Evolutionary conservation across 805 yeast species (phyloP).

Genomic region (Yamadazyma ubonensis): DNA sequence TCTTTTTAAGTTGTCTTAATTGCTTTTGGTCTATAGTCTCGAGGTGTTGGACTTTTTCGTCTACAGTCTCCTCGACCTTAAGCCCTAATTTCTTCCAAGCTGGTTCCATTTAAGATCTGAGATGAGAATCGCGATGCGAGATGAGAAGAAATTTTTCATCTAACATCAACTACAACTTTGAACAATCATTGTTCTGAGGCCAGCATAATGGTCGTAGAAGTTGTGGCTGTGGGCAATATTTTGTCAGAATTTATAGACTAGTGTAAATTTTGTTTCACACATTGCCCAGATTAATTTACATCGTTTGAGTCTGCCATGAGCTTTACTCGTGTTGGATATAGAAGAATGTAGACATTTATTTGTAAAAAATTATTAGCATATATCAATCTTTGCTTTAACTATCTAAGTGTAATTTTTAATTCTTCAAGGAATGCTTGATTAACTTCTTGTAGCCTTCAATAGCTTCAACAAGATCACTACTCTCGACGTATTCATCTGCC

Average conservation of each 20-base stretch:
- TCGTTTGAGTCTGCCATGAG: conserved; percentile 46
- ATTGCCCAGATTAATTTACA: conserved; percentile 39
- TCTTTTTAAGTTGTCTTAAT: conserved; percentile 36
- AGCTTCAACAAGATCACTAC: conserved; percentile 46
- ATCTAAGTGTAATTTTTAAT: not conserved
- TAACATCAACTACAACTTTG: not conserved
- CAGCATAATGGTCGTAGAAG: not conserved
- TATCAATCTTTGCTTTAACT: no score
- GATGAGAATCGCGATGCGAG: conserved; percentile 4
- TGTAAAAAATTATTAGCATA: no score
- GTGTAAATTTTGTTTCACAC: conserved; percentile 22
- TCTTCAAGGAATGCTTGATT: conserved; percentile 21
- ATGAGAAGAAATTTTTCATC: conserved; percentile 4
- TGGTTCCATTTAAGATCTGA: conserved; percentile 37
- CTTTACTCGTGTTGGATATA: conserved; percentile 42
- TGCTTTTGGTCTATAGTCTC: conserved; percentile 32
- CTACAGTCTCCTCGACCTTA: conserved; percentile 50
- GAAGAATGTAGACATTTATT: conserved; percentile 41
- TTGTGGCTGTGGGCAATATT: conserved; percentile 13
- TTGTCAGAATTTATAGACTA: conserved; percentile 13
- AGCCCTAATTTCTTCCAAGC: conserved; percentile 85
- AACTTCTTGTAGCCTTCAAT: conserved; percentile 53
- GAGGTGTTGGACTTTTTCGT: conserved; percentile 47
- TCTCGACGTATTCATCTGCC: conserved; percentile 51
- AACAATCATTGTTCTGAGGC: conserved; percentile 5